phyloP scores from a whole-genome alignment of 495 filamentous ascomycete genomes.

The Astrothelium macrocarpum region DNA sequence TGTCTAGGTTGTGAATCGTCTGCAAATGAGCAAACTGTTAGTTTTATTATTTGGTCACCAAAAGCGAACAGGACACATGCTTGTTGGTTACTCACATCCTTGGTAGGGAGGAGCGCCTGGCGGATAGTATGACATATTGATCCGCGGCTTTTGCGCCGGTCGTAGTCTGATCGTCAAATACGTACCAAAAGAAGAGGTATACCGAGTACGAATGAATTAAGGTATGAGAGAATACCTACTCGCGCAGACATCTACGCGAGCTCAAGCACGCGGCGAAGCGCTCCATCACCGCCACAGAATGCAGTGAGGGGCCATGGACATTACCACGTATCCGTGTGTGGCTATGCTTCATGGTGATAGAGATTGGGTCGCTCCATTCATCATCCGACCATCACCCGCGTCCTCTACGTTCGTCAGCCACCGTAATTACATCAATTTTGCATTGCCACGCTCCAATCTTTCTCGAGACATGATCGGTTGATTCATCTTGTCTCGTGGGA shows the following conservation, averaged over 20 bases:
- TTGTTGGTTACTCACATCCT: conserved; percentile 3
- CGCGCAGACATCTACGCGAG: background rate
- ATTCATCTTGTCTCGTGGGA: too few species aligned
- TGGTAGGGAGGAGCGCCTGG: conserved; percentile 1
- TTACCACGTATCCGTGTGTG: background rate
- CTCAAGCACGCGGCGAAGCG: background rate
- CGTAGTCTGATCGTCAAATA: background rate
- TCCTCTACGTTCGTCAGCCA: background rate
- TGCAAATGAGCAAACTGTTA: background rate
- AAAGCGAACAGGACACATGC: too few species aligned
- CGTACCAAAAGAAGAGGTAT: background rate
- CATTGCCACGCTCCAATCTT: background rate
- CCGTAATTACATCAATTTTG: background rate
- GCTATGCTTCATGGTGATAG: background rate
- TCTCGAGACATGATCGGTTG: too few species aligned
- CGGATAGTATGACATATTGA: conserved; percentile 1
- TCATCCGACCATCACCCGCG: background rate
- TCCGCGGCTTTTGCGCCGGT: background rate
- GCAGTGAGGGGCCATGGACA: background rate
- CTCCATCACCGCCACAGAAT: background rate
- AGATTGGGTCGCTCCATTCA: background rate
- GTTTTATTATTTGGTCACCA: background rate
- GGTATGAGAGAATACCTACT: background rate
- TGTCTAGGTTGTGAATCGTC: background rate
- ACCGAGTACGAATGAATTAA: background rate